Percentiles rank a stretch among this genome's conserved stretches.
Conservation (phyloP, 202 grass and related monocot species). For the Cymbopogon flexuosus region DNA sequence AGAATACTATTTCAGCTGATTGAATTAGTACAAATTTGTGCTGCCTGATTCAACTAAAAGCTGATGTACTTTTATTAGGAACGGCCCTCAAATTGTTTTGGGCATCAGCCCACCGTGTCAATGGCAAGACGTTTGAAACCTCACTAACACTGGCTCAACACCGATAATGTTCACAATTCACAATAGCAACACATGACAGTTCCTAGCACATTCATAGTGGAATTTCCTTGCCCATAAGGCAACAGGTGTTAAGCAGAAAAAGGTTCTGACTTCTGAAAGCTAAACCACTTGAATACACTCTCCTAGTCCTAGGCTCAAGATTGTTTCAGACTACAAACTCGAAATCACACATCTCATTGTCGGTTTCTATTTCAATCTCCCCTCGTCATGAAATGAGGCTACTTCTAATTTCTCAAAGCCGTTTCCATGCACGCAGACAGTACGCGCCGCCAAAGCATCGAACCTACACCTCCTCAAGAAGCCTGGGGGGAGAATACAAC, state of each 20-base stretch:
- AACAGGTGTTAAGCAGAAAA: background rate
- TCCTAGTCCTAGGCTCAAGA: background rate
- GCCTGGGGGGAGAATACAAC: background rate
- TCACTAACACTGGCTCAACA: background rate
- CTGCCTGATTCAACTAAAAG: too few species aligned
- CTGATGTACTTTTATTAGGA: too few species aligned
- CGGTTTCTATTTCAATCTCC: background rate
- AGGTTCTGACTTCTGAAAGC: background rate
- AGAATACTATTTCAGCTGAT: background rate
- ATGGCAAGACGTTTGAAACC: too few species aligned
- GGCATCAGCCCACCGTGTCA: too few species aligned
- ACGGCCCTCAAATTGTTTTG: too few species aligned
- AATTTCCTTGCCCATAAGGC: background rate
- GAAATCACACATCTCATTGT: background rate
- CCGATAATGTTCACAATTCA: background rate
- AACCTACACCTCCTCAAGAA: background rate
- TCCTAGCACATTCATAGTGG: background rate
- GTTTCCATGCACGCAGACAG: background rate
- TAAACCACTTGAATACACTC: background rate
- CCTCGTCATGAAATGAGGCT: background rate
- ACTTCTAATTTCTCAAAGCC: conserved; percentile 12
- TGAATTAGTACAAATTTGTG: too few species aligned
- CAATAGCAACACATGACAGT: background rate
- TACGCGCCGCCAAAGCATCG: background rate
- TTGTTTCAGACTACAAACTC: background rate